phyloP scores from a whole-genome alignment of 163 green algal genomes.

The Coccomyxa subellipsoidea region DNA sequence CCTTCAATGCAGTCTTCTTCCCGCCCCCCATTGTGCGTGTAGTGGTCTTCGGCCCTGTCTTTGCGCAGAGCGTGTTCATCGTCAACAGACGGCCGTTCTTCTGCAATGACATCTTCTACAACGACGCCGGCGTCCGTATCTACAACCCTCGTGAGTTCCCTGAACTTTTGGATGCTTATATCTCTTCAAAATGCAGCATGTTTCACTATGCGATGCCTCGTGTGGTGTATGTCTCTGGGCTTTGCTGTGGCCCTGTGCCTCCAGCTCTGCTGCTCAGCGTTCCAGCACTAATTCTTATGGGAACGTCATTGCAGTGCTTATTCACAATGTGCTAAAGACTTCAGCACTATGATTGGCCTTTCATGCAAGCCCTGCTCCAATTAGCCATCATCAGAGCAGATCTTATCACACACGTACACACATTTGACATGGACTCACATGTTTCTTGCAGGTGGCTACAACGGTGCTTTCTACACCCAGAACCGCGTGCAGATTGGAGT shows the following conservation, averaged over 20 bases:
- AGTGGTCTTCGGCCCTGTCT: not conserved
- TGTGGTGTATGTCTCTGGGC: not conserved
- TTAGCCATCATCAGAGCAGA: not conserved
- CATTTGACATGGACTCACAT: too few relatives aligned
- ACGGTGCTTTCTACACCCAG: not conserved
- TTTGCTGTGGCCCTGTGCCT: too few relatives aligned
- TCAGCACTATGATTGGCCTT: not conserved
- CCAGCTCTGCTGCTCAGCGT: not conserved
- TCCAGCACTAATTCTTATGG: too few relatives aligned
- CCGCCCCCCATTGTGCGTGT: not conserved
- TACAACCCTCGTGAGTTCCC: not conserved
- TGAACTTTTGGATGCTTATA: not conserved
- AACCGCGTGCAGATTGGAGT: not conserved
- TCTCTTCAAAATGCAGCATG: not conserved
- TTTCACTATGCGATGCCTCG: not conserved
- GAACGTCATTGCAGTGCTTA: not conserved
- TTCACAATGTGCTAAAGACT: not conserved
- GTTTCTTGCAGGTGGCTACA: not conserved
- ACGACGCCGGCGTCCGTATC: not conserved
- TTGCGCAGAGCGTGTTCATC: not conserved
- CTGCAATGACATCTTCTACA: not conserved
- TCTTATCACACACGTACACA: not conserved
- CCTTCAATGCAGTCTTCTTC: not conserved
- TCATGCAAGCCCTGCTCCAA: not conserved
- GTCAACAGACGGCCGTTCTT: not conserved